Conservation (phyloP, 2,329 filamentous ascomycete genomes). For the Stemphylium lycopersici region DNA sequence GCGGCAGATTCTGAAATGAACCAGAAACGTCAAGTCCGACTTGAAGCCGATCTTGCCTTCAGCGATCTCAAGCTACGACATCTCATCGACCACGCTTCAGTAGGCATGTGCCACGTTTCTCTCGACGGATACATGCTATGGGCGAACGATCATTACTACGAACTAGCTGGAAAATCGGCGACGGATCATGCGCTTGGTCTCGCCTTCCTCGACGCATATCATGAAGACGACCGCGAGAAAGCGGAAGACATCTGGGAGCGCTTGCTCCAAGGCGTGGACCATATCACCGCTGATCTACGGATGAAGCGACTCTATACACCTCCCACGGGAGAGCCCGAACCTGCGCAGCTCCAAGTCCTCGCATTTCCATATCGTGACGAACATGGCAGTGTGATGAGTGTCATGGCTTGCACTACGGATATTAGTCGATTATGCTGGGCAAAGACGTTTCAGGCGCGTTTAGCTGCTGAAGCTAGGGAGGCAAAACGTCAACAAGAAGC, state of each 20-base stretch:
- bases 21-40: constrained; percentile 35
- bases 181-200: constrained; percentile 21
- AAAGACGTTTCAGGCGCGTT: constrained; percentile 46
- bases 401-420: constrained; percentile 50
- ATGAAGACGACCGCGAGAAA: constrained; percentile 35
- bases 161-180: constrained; percentile 30
- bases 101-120: constrained; percentile 43
- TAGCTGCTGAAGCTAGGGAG: constrained; percentile 48
- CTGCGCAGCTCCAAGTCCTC: constrained; percentile 40
- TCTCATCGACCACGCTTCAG: constrained; percentile 44
- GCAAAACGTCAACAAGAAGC: constrained; percentile 49
- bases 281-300: constrained; percentile 36
- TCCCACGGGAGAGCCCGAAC: constrained; percentile 39
- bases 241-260: constrained; percentile 34
- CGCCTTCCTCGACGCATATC: constrained; percentile 35
- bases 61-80: constrained; percentile 44
- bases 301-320: constrained; percentile 40
- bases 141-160: constrained; percentile 46
- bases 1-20: constrained; percentile 29
- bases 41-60: constrained; percentile 43
- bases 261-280: constrained; percentile 32
- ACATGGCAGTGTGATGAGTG: constrained; percentile 36
- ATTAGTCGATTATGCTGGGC: constrained; percentile 50
- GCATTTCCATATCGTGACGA: constrained; percentile 45
- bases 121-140: constrained; percentile 40